Evolutionary conservation across 352 stramenopile genomes (phyloP).

Genomic region (Pythium aristosporum): DNA sequence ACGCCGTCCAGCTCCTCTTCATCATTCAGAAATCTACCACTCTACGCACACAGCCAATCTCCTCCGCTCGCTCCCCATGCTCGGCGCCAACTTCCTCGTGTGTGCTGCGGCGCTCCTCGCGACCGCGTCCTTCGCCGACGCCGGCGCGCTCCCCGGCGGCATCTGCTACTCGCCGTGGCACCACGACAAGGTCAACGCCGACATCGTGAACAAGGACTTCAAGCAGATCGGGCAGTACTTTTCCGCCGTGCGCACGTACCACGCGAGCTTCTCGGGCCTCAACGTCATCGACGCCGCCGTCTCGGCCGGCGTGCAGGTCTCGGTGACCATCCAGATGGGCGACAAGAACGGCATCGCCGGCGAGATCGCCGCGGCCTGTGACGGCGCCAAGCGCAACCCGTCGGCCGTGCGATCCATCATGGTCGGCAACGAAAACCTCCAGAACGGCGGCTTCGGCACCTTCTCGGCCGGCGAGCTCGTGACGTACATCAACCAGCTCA

Average conservation of each 20-base stretch:
- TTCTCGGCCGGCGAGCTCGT: conserved; percentile 30
- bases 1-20: conserved; percentile 7
- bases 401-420: conserved; percentile 34
- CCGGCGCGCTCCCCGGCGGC: conserved; percentile 30
- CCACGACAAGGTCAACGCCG: conserved; percentile 33
- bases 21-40: neutral
- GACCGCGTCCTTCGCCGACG: conserved; percentile 4
- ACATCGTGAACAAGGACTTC: conserved; percentile 29
- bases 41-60: neutral
- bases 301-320: conserved; percentile 30
- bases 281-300: conserved; percentile 36
- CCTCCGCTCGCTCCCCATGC: conserved; percentile 3
- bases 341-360: conserved; percentile 27
- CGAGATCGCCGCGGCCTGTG: conserved; percentile 33
- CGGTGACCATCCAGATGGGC: conserved; percentile 35
- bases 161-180: conserved; percentile 70
- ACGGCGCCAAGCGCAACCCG: conserved; percentile 29
- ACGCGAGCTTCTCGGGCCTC: conserved; percentile 33
- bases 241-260: conserved; percentile 36
- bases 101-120: conserved; percentile 16
- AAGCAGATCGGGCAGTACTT: conserved; percentile 34
- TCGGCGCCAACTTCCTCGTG: conserved; percentile 19
- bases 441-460: conserved; percentile 29
- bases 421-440: conserved; percentile 43
- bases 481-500: conserved; percentile 32